Evolutionary conservation across 164 flowering plant genomes (phyloP), one percentile per base, ranked within the genome.

Genomic region (Paratinospora sagittata): DNA sequence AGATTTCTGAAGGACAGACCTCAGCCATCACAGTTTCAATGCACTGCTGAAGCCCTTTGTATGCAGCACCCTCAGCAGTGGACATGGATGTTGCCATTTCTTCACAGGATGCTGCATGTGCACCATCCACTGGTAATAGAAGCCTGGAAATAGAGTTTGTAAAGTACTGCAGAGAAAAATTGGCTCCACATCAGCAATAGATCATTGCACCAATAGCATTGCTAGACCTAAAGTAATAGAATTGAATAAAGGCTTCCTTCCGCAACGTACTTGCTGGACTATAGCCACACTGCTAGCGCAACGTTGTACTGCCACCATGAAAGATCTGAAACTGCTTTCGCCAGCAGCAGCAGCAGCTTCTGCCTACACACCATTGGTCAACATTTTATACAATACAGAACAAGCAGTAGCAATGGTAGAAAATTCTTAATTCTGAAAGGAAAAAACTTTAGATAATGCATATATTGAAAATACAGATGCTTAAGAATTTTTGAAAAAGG

Each of bases 331-430:
- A 82, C 99, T 93, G 84, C 92, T 91, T 84, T 96, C 98, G 70
- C 99, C 98, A 79, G 97, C 99, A 74, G 92, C 95, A 68, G 99
- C 99, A 71, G 98, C 97, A 71, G 99, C 99, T 85, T 93, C 98
- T 63, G 98, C 99, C 99, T 96, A 75, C 80, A 82, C 10, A 80
- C 45, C 55, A 76, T 49, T 21, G 69, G 39, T 47, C 78, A 74
- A 26, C 27, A 58, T 26, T 55, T 55, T 70, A 30, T 33, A 16
- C 74, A 57, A 30, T 33, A n/a, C 76, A 57, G 73, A 52, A 21
- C 26, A 5, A 6, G 11, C 36, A 14, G 21, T 6, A n/a, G 8
- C 21, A 14, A n/a, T 6, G 8, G 24, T 8, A 55, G 23, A 55
- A 55, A 55, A n/a, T 55, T 55, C 24, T n/a, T 55, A 55, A 21